Conservation (phyloP, 192 early-diverging fungal species). For the Nowakowskiella sp. region DNA sequence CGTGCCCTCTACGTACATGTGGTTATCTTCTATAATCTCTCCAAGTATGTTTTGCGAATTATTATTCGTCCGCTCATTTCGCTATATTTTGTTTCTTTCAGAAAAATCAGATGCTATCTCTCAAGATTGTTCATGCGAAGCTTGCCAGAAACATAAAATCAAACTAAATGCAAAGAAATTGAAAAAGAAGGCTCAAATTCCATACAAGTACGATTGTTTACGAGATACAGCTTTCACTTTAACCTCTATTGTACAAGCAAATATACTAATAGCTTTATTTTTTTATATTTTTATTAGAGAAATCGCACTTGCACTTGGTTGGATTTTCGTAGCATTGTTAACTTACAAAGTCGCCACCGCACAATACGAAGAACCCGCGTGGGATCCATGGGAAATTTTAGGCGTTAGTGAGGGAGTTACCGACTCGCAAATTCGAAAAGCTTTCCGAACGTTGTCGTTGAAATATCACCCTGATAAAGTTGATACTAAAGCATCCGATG, state of each 20-base stretch:
- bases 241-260: not conserved
- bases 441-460: slow-evolving; percentile 61
- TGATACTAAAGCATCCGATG: slow-evolving; percentile 66
- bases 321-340: slow-evolving; percentile 59
- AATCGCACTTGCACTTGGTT: slow-evolving; percentile 46
- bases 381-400: slow-evolving; percentile 94
- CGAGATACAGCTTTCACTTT: not conserved
- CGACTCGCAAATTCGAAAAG: slow-evolving; percentile 55
- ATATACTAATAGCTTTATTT: slow-evolving; percentile 8
- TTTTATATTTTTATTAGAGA: slow-evolving; percentile 35
- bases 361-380: slow-evolving; percentile 55
- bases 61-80: not conserved
- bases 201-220: slow-evolving; percentile 9
- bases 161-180: slow-evolving; percentile 17
- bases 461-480: slow-evolving; percentile 52
- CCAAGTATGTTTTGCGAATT: not conserved
- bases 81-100: not conserved
- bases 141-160: slow-evolving; percentile 12
- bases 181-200: slow-evolving; percentile 26
- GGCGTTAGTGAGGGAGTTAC: slow-evolving; percentile 54
- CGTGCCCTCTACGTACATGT: slow-evolving; percentile 62
- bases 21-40: slow-evolving; percentile 18
- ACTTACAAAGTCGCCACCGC: slow-evolving; percentile 58
- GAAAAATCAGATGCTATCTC: not conserved
- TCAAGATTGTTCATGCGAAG: not conserved